Evolutionary conservation across 768 basidiomycete species (phyloP).

Genomic region (Mycena maculata): DNA sequence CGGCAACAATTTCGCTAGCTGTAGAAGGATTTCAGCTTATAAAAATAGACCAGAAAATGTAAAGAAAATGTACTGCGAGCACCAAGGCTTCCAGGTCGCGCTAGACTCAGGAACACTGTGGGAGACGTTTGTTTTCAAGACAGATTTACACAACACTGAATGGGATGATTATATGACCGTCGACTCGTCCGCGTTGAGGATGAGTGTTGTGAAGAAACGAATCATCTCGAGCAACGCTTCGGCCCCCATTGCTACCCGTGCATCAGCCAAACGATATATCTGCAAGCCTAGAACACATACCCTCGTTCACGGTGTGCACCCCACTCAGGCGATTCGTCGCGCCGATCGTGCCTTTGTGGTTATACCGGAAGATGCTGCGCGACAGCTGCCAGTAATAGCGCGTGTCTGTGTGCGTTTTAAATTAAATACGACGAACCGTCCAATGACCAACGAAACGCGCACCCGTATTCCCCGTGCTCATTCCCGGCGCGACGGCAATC

Average conservation of each 20-base stretch:
- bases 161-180: slow-evolving; percentile 23
- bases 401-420: slow-evolving; percentile 56
- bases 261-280: background rate
- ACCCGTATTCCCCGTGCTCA: slow-evolving; percentile 73
- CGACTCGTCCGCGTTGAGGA: slow-evolving; percentile 57
- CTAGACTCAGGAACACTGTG: too few relatives aligned
- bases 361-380: slow-evolving; percentile 73
- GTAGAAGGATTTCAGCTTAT: too few relatives aligned
- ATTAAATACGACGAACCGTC: background rate
- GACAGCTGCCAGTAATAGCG: slow-evolving; percentile 69
- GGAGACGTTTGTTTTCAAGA: too few relatives aligned
- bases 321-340: slow-evolving; percentile 35
- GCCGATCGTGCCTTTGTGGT: slow-evolving; percentile 31
- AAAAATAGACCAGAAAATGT: too few relatives aligned
- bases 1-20: too few relatives aligned
- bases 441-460: background rate
- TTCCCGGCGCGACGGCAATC: slow-evolving; percentile 62
- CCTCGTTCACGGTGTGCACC: slow-evolving; percentile 67
- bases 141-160: too few relatives aligned
- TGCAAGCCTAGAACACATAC: slow-evolving; percentile 41
- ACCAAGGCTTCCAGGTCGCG: too few relatives aligned
- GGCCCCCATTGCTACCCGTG: slow-evolving; percentile 40
- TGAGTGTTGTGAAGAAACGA: slow-evolving; percentile 56
- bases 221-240: slow-evolving; percentile 55
- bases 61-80: too few relatives aligned